Percentiles rank a stretch among this genome's conserved stretches.
phyloP scores from a whole-genome alignment of 306 rosid genomes.

The Dalbergia cochinchinensis region DNA sequence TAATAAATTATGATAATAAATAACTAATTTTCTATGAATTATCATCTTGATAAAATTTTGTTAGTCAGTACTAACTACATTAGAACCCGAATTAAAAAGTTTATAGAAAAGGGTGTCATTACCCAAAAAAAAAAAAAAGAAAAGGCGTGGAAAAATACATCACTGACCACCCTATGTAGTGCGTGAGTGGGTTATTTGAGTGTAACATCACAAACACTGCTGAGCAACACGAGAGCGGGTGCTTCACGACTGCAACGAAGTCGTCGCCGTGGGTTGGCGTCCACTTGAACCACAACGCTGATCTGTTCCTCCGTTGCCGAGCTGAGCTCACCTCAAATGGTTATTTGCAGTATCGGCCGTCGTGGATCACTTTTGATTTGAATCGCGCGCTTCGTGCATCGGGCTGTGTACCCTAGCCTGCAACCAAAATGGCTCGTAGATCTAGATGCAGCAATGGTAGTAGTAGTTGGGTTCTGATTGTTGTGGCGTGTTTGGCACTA shows the following conservation, averaged over 20 bases:
- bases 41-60: too few species aligned
- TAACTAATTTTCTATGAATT: too few species aligned
- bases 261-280: neutral
- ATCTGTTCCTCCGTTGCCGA: neutral
- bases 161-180: too few species aligned
- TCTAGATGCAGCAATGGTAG: slow-evolving; percentile 37
- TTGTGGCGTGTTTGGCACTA: slow-evolving; percentile 46
- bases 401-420: slow-evolving; percentile 20
- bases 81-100: too few species aligned
- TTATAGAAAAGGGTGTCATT: too few species aligned
- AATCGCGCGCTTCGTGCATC: neutral
- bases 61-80: too few species aligned
- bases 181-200: too few species aligned
- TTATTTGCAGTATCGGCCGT: neutral
- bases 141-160: too few species aligned
- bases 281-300: neutral
- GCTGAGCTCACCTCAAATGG: neutral
- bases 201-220: too few species aligned
- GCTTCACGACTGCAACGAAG: neutral
- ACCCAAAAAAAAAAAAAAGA: too few species aligned
- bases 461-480: slow-evolving; percentile 46
- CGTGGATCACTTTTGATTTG: neutral
- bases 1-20: too few species aligned
- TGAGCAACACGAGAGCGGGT: too few species aligned
- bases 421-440: slow-evolving; percentile 54